phyloP scores from a whole-genome alignment of 495 filamentous ascomycete genomes.

The Aspergillus funiculosus region DNA sequence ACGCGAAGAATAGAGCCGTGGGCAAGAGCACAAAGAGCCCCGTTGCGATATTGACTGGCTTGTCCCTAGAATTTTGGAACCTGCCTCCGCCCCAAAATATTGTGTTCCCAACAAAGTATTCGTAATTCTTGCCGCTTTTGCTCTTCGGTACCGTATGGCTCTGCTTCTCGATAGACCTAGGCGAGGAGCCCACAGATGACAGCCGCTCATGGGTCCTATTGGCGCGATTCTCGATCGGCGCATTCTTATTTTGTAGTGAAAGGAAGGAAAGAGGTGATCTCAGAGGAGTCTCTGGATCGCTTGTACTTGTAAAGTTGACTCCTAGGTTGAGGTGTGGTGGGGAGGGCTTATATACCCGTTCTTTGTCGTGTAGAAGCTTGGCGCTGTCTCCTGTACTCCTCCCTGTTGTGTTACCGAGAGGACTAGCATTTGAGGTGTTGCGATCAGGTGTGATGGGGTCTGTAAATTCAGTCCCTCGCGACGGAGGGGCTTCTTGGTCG shows the following conservation, averaged over 20 bases:
- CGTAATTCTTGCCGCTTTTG: slow-evolving; percentile 63
- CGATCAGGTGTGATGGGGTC: slow-evolving; percentile 57
- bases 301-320: slow-evolving; percentile 46
- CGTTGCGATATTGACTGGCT: slow-evolving; percentile 88
- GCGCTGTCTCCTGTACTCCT: slow-evolving; percentile 69
- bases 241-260: slow-evolving; percentile 47
- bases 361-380: slow-evolving; percentile 57
- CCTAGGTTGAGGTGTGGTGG: slow-evolving; percentile 55
- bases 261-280: slow-evolving; percentile 69
- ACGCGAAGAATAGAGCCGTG: slow-evolving; percentile 72
- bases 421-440: slow-evolving; percentile 68
- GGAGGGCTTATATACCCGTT: slow-evolving; percentile 42
- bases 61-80: slow-evolving; percentile 78
- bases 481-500: slow-evolving; percentile 60
- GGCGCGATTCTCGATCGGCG: slow-evolving; percentile 42
- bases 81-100: slow-evolving; percentile 81
- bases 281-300: slow-evolving; percentile 48
- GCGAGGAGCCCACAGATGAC: slow-evolving; percentile 69
- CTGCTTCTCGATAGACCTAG: slow-evolving; percentile 38
- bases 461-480: slow-evolving; percentile 74
- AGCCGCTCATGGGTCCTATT: slow-evolving; percentile 67
- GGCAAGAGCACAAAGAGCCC: slow-evolving; percentile 73
- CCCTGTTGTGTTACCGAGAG: slow-evolving; percentile 58
- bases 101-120: slow-evolving; percentile 91
- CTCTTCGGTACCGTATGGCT: slow-evolving; percentile 22